Evolutionary conservation across 768 basidiomycete genomes (phyloP).

Genomic region (Kwoniella botswanensis): DNA sequence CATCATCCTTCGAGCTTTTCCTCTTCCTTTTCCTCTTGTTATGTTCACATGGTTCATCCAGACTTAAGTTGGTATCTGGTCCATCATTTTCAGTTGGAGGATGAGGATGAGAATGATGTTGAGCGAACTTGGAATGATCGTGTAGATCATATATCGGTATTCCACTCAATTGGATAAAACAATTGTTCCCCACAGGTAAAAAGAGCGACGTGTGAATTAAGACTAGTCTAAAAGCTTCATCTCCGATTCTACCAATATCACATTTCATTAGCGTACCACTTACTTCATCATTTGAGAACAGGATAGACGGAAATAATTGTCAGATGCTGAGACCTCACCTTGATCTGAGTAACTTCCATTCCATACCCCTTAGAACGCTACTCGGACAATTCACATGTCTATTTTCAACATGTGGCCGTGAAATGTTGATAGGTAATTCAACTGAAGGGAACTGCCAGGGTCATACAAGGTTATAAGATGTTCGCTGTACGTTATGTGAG

Average conservation of each 20-base stretch:
- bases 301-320: background rate
- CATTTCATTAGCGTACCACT: too few species aligned
- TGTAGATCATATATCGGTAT: constrained; percentile 66
- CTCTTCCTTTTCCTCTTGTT: background rate
- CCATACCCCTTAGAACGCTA: constrained; percentile 29
- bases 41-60: too few species aligned
- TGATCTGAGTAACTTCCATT: constrained; percentile 15
- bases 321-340: constrained; percentile 1
- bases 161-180: constrained; percentile 82
- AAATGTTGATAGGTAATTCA: constrained; percentile 39
- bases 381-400: constrained; percentile 47
- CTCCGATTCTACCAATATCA: constrained; percentile 68
- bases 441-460: constrained; percentile 12
- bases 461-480: background rate
- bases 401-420: constrained; percentile 47
- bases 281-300: background rate
- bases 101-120: background rate
- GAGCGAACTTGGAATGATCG: constrained; percentile 34
- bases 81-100: background rate
- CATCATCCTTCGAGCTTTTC: background rate
- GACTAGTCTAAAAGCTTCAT: constrained; percentile 75
- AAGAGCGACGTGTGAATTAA: constrained; percentile 77
- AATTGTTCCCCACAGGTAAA: constrained; percentile 77
- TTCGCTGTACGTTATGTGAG: background rate
- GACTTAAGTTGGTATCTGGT: too few species aligned